Evolutionary conservation across 1,284 basidiomycete species (phyloP).

Genomic region (Ceratobasidium papillatum): DNA sequence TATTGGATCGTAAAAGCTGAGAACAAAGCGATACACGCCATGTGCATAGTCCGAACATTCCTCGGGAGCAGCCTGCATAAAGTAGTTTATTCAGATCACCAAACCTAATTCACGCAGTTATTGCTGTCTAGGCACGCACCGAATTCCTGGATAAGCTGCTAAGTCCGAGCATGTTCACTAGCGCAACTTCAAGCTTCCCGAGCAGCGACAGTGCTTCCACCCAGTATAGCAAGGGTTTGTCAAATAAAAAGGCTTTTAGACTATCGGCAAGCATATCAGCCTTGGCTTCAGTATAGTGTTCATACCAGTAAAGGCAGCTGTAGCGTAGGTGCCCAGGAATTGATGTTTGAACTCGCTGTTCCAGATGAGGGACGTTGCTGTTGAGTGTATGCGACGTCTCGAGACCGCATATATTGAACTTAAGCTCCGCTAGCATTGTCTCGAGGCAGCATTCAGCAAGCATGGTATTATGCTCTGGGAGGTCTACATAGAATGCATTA

Average conservation of each 20-base stretch:
- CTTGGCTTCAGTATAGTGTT: neutral
- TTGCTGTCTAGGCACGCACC: neutral
- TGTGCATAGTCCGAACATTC: neutral
- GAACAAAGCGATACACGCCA: neutral
- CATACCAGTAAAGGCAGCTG: neutral
- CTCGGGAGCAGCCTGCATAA: neutral
- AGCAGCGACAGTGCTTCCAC: constrained; percentile 17
- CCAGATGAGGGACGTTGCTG: neutral
- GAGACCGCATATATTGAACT: constrained; percentile 14
- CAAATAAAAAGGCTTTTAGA: neutral
- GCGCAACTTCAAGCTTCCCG: neutral
- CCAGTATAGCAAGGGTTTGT: neutral
- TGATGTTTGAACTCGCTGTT: neutral
- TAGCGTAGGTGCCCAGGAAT: neutral
- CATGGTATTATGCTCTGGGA: too few relatives aligned
- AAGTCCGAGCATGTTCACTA: neutral
- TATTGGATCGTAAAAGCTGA: neutral
- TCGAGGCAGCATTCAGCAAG: neutral
- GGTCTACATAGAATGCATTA: neutral
- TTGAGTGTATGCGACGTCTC: neutral
- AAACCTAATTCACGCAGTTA: too few relatives aligned
- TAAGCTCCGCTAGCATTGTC: neutral
- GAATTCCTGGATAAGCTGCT: neutral
- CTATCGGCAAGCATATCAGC: neutral
- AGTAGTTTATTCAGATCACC: neutral